Evolutionary conservation across 805 yeast genomes (phyloP).

Genomic region (Komagataella pastoris): DNA sequence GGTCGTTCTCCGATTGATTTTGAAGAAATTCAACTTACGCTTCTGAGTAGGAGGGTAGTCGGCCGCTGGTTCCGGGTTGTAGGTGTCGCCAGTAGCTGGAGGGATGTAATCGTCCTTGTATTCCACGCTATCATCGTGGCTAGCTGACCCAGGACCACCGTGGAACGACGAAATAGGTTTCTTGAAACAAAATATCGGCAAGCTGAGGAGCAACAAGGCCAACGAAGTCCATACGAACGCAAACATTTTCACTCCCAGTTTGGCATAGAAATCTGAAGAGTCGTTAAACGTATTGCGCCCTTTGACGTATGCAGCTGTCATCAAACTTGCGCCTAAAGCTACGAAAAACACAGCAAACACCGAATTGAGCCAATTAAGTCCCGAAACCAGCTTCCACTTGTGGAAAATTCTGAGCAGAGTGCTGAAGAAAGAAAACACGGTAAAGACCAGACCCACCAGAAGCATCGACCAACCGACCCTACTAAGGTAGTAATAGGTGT

Average conservation of each 20-base stretch:
- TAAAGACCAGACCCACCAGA: slow-evolving; percentile 41
- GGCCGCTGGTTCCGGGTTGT: background rate
- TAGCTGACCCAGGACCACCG: background rate
- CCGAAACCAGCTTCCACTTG: slow-evolving; percentile 23
- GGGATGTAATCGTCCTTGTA: background rate
- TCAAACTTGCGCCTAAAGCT: slow-evolving; percentile 29
- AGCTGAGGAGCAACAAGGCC: slow-evolving; percentile 6
- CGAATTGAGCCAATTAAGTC: slow-evolving; percentile 1
- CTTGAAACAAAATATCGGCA: background rate
- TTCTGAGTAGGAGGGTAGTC: background rate
- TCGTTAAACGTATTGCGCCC: slow-evolving; percentile 35
- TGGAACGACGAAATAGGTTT: background rate
- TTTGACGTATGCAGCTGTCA: slow-evolving; percentile 42
- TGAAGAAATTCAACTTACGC: background rate
- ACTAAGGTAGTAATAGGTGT: slow-evolving; percentile 49
- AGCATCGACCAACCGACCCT: slow-evolving; percentile 58
- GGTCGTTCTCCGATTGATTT: background rate
- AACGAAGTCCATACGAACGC: slow-evolving; percentile 54
- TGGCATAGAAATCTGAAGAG: slow-evolving; percentile 23
- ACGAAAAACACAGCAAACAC: slow-evolving; percentile 27
- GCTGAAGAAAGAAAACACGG: slow-evolving; percentile 28
- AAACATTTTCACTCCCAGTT: slow-evolving; percentile 34
- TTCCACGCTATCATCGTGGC: background rate
- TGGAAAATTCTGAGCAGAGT: background rate
- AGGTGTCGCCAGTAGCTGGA: background rate